Conservation (phyloP, 768 basidiomycete genomes). For the Russula brevipes region DNA sequence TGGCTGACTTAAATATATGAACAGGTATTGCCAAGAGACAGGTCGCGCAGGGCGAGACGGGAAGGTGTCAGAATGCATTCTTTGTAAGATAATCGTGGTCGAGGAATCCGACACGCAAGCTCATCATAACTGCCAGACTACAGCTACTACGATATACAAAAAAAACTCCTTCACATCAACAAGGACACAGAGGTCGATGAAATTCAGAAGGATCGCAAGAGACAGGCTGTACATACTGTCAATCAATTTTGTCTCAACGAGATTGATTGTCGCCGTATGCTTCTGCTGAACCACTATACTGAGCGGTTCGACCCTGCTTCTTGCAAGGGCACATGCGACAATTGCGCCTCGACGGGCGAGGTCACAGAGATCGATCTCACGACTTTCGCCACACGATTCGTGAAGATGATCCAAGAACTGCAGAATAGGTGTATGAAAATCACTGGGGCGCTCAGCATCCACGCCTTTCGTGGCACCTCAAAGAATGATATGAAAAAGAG, state of each 20-base stretch:
- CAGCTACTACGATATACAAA: constrained; percentile 50
- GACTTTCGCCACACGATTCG: constrained; percentile 46
- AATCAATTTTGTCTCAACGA: constrained; percentile 76
- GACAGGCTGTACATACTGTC: constrained; percentile 60
- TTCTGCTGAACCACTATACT: constrained; percentile 84
- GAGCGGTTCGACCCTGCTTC: constrained; percentile 65
- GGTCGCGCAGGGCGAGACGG: constrained; percentile 95
- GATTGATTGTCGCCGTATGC: constrained; percentile 79
- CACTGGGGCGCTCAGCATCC: constrained; percentile 9
- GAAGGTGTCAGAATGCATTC: constrained; percentile 71
- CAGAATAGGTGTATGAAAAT: constrained; percentile 4
- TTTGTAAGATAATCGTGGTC: constrained; percentile 51
- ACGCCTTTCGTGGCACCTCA: constrained; percentile 22
- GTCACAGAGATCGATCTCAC: constrained; percentile 57
- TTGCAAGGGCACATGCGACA: constrained; percentile 77
- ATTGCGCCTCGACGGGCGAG: constrained; percentile 43
- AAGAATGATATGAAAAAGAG: constrained; percentile 5
- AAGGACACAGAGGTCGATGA: constrained; percentile 37
- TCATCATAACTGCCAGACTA: constrained; percentile 49
- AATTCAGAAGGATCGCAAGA: constrained; percentile 63
- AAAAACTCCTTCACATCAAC: constrained; percentile 55
- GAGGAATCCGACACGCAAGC: background rate
- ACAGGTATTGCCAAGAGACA: constrained; percentile 90
- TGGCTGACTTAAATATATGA: constrained; percentile 13
- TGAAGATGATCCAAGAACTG: constrained; percentile 32